phyloP scores from a whole-genome alignment of 352 stramenopile genomes.

The Phytophthora megakarya region DNA sequence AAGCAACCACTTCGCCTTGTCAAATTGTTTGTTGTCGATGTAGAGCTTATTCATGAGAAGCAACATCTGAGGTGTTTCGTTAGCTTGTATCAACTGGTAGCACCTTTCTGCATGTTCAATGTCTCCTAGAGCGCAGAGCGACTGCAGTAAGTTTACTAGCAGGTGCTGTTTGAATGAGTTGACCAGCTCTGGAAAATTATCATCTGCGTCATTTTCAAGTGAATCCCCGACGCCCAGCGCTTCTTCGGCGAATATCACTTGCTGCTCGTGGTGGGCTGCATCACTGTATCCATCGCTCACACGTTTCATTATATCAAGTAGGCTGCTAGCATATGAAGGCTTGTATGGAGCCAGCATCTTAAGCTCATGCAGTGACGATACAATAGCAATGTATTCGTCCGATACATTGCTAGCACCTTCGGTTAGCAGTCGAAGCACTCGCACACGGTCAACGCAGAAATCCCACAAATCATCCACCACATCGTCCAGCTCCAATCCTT shows the following conservation, averaged over 20 bases:
- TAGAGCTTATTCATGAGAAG: slow-evolving; percentile 69
- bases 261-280: slow-evolving; percentile 39
- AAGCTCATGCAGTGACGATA: slow-evolving; percentile 69
- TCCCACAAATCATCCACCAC: slow-evolving; percentile 83
- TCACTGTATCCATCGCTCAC: slow-evolving; percentile 57
- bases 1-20: slow-evolving; percentile 55
- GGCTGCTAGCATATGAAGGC: slow-evolving; percentile 35
- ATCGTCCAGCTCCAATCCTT: slow-evolving; percentile 68
- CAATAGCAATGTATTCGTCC: slow-evolving; percentile 34
- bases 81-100: slow-evolving; percentile 50
- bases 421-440: slow-evolving; percentile 46
- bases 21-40: slow-evolving; percentile 43
- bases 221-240: slow-evolving; percentile 58
- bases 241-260: slow-evolving; percentile 63
- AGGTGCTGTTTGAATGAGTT: slow-evolving; percentile 48
- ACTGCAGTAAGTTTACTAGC: slow-evolving; percentile 52
- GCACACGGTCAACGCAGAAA: slow-evolving; percentile 70
- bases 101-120: slow-evolving; percentile 66
- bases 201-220: slow-evolving; percentile 44
- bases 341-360: slow-evolving; percentile 79
- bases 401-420: slow-evolving; percentile 7
- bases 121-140: slow-evolving; percentile 53
- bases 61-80: slow-evolving; percentile 40
- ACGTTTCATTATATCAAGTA: slow-evolving; percentile 57
- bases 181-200: slow-evolving; percentile 27